These are phyloP conservation scores for Arabidopsis lyrata DNA, from an alignment of 441 rosid species.

Conservation along the genomic window DNA sequence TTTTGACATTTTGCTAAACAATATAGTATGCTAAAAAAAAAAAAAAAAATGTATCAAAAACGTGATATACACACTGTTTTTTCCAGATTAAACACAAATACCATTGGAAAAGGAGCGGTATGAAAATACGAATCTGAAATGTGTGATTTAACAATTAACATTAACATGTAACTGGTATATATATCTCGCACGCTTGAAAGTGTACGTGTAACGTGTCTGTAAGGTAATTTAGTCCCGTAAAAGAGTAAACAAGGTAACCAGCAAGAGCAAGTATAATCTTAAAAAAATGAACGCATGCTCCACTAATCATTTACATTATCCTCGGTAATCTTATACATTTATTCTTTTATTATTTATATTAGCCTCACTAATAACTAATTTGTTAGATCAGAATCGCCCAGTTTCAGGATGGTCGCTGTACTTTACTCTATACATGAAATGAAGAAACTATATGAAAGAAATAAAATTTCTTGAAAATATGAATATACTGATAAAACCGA, in stretches of 20 bases:
- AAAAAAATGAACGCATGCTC: conserved; percentile 8
- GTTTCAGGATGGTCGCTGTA: conserved; percentile 21
- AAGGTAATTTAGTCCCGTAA: background rate
- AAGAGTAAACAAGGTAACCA: conserved; percentile 8
- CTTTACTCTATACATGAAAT: background rate
- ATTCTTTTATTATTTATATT: background rate
- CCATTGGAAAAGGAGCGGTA: background rate
- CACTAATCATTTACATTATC: conserved; percentile 23
- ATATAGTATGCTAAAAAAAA: background rate
- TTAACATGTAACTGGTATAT: background rate
- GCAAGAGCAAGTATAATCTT: conserved; percentile 7
- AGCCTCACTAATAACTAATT: background rate
- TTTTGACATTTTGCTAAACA: background rate
- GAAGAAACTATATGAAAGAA: background rate
- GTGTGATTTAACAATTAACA: no score
- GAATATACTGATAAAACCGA: background rate
- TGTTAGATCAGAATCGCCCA: conserved; percentile 28
- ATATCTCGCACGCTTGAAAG: background rate
- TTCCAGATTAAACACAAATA: no score
- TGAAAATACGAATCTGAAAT: background rate
- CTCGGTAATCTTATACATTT: conserved; percentile 3
- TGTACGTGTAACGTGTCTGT: background rate
- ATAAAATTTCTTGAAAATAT: no score
- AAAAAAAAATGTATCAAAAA: background rate
- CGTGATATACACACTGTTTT: background rate